Evolutionary conservation across 805 yeast genomes (phyloP), one percentile per base, ranked within the genome.

Genomic region (Blastobotrys muscicola): DNA sequence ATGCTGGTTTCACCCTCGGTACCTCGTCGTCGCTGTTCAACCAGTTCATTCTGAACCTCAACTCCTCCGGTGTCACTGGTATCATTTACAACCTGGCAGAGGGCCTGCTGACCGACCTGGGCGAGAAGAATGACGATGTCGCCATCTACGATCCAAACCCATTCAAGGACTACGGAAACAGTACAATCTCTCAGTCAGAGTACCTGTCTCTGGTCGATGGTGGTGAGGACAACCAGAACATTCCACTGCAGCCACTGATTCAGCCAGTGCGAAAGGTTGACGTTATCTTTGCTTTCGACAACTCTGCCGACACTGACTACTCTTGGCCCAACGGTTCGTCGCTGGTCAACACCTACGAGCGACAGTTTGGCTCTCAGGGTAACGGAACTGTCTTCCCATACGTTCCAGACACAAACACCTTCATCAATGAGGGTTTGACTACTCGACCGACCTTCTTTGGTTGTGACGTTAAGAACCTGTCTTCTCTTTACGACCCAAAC

Each of bases 1-100:
- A 85, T 53, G 80, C 84, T 6, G 94, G 95, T 5, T 87, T 76
- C 56, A 65, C 84, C 29, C 67, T 85, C 64, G 95, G 94, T 33
- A 80, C 95, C 5, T 84, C 95, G 1, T 82, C 94, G 2, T 71
- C 90, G 1, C 62, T 86, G 39, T 86, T 86, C 68, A 85, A 83
- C 58, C 78, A 77, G 58, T 67, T 80, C 41, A 56, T 84, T 13
- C 61, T 81, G 37, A 71, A 72, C 50, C 60, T 82, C 45, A 78
- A 81, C 58, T 58, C 76, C 14, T 70, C 81, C 1, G 71, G 74
- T 16, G 48, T 75, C 1, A 53, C 70, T 2, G 76, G 78, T 11
- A 65, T 66, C 15, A 51, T 80, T 8, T 65, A 68, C 47, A 59
- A 65, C n/a, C 54, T 78, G 9, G 65, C 76, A 2, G 53, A 64